phyloP scores from a whole-genome alignment of 306 rosid species.

The Quercus bicolor region DNA sequence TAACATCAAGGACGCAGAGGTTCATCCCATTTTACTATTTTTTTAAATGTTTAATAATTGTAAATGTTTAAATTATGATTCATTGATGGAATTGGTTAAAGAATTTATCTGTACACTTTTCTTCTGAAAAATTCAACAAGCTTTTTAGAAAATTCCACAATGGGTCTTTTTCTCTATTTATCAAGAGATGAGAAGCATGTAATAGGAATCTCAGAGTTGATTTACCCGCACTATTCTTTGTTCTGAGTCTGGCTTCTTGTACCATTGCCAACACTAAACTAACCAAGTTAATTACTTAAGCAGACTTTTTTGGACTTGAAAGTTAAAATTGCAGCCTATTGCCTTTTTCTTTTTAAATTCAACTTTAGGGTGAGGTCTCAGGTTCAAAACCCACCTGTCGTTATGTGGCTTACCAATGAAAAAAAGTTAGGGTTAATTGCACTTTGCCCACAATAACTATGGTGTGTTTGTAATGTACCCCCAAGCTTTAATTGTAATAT shows the following conservation, averaged over 20 bases:
- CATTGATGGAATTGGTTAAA: not conserved
- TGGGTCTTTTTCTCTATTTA: not conserved
- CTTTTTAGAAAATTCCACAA: not conserved
- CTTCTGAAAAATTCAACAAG: not conserved
- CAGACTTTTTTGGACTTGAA: not conserved
- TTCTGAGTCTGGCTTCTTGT: not conserved
- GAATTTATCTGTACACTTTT: not conserved
- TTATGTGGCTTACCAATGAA: too few species aligned
- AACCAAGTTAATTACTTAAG: not conserved
- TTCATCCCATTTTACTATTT: not conserved
- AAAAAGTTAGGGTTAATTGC: too few species aligned
- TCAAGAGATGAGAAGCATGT: not conserved
- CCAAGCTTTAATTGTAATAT: too few species aligned
- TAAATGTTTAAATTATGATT: not conserved
- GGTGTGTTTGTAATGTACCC: too few species aligned
- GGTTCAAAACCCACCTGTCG: too few species aligned
- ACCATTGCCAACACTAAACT: not conserved
- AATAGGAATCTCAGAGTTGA: not conserved
- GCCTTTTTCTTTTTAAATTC: not conserved
- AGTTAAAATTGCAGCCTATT: not conserved
- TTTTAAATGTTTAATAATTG: not conserved
- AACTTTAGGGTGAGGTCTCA: not conserved
- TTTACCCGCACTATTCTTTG: not conserved
- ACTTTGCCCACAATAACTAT: too few species aligned
- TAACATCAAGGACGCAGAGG: slow-evolving; percentile 36